Percentiles rank a stretch among this genome's conserved stretches.
Evolutionary conservation across 495 filamentous ascomycete species (phyloP).

Genomic region (Penicillium angulare): DNA sequence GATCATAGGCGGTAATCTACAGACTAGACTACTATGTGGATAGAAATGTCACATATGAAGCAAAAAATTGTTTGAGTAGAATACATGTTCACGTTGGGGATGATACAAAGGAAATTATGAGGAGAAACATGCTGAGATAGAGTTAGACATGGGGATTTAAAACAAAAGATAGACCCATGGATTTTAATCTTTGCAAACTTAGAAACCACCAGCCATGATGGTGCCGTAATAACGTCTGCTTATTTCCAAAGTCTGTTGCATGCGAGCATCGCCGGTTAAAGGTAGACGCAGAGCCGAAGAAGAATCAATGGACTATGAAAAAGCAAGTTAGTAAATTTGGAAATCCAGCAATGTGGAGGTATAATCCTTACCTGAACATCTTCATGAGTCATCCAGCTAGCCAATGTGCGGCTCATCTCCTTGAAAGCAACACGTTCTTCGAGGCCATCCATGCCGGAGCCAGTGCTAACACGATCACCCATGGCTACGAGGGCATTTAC

Average conservation of each 20-base stretch:
- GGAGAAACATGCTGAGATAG: background rate
- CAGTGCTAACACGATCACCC: conserved; percentile 52
- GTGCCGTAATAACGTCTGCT: conserved; percentile 64
- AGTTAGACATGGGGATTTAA: background rate
- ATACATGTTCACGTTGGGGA: conserved; percentile 8
- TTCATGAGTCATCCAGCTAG: conserved; percentile 58
- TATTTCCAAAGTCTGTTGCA: conserved; percentile 66
- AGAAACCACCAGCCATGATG: conserved; percentile 49
- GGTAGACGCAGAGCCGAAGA: conserved; percentile 62
- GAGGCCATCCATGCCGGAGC: conserved; percentile 58
- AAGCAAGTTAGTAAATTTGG: conserved; percentile 14
- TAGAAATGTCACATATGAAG: too few relatives aligned
- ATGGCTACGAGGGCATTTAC: conserved; percentile 62
- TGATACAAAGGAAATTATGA: conserved; percentile 2
- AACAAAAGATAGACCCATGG: background rate
- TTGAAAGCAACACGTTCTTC: conserved; percentile 76
- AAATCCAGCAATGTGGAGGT: background rate
- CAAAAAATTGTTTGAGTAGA: background rate
- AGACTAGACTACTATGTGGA: background rate
- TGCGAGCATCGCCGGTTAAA: conserved; percentile 66
- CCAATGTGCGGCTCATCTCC: conserved; percentile 61
- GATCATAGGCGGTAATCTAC: too few relatives aligned
- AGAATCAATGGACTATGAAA: conserved; percentile 34
- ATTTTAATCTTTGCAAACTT: conserved; percentile 3
- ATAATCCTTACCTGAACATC: conserved; percentile 55